Conservation (phyloP, 2,329 filamentous ascomycete species). For the Ophiostoma himal-ulmi region DNA sequence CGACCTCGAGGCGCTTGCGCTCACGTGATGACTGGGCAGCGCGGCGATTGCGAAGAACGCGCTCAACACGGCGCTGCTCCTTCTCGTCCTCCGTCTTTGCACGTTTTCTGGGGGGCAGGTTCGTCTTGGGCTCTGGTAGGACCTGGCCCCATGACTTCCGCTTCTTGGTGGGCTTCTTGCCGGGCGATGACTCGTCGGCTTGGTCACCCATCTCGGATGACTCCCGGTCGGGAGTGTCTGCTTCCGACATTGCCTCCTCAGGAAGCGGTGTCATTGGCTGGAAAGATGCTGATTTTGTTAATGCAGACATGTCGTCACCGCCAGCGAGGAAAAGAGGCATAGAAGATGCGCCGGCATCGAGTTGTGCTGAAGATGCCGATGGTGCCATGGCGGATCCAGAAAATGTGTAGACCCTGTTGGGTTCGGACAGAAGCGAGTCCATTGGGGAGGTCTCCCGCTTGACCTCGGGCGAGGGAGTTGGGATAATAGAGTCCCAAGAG, state of each 20-base stretch:
- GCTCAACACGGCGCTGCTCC: slow-evolving; percentile 94
- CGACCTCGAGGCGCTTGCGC: slow-evolving; percentile 81
- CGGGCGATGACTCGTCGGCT: slow-evolving; percentile 28
- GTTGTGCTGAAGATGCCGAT: slow-evolving; percentile 34
- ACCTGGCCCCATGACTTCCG: slow-evolving; percentile 98
- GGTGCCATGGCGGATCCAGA: slow-evolving; percentile 44
- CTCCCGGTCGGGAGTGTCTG: not conserved
- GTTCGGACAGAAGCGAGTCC: slow-evolving; percentile 49
- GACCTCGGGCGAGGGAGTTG: slow-evolving; percentile 38
- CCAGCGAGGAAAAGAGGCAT: not conserved
- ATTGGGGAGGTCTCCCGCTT: slow-evolving; percentile 51
- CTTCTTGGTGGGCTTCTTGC: slow-evolving; percentile 81
- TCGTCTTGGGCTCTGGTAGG: slow-evolving; percentile 92
- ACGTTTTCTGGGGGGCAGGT: slow-evolving; percentile 88
- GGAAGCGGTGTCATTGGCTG: slow-evolving; percentile 12
- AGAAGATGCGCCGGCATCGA: not conserved
- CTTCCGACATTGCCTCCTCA: slow-evolving; percentile 7
- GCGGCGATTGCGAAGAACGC: slow-evolving; percentile 90
- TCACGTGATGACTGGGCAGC: slow-evolving; percentile 95
- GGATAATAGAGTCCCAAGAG: slow-evolving; percentile 8
- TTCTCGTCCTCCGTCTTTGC: slow-evolving; percentile 99
- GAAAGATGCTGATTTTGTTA: not conserved
- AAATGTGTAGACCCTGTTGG: slow-evolving; percentile 29
- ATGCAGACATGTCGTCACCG: not conserved
- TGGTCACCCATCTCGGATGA: slow-evolving; percentile 18